Evolutionary conservation across 192 early-diverging fungal species (phyloP).

Genomic region (Glomus cerebriforme): DNA sequence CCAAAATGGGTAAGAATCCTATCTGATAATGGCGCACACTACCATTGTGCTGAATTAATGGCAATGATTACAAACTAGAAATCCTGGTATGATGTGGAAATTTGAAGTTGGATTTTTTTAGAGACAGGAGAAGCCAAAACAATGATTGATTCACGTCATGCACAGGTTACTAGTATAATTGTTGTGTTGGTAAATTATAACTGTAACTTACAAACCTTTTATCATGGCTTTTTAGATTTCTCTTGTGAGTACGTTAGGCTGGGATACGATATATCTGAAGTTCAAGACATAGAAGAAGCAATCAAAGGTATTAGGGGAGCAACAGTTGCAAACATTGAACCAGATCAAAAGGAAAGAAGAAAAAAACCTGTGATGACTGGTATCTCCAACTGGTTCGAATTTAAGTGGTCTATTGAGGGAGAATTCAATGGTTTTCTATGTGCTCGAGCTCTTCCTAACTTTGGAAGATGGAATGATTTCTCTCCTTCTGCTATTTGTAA

Average conservation of each 20-base stretch:
- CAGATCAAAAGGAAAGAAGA: not conserved
- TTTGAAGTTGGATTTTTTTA: constrained; percentile 4
- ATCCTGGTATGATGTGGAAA: not conserved
- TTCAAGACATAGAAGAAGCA: not conserved
- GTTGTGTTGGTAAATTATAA: not conserved
- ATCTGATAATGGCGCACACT: not conserved
- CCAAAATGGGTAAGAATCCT: not conserved
- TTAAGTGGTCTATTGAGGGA: not conserved
- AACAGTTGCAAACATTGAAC: not conserved
- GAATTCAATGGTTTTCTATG: not conserved
- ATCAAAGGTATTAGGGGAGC: not conserved
- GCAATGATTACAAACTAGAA: not conserved
- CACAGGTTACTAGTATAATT: not conserved
- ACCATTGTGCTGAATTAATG: not conserved
- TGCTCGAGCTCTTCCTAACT: not conserved
- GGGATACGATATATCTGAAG: not conserved
- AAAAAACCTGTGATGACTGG: not conserved
- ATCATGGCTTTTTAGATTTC: not conserved
- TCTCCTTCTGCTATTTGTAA: not conserved
- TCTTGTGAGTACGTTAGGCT: not conserved
- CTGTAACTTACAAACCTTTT: not conserved
- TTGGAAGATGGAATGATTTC: not conserved
- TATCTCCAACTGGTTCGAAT: constrained; percentile 9
- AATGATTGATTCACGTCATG: constrained; percentile 1
- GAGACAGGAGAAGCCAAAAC: constrained; percentile 1